These are phyloP conservation scores for Monilinia laxa DNA, from an alignment of 2,329 filamentous ascomycete species.

Conservation along the genomic window DNA sequence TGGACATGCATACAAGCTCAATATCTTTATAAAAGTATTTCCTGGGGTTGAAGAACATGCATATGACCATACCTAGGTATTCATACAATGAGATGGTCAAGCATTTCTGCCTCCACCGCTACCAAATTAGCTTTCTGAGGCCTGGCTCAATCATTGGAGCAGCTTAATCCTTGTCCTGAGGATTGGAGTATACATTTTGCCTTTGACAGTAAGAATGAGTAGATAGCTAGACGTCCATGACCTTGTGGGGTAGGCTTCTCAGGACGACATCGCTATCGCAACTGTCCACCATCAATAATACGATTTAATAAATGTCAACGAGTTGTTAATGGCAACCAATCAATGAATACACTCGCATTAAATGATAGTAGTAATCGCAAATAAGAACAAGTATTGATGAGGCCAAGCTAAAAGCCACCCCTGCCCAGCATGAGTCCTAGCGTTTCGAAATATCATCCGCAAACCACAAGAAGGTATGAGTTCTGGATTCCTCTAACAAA, in stretches of 20 bases:
- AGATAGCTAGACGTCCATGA: no score
- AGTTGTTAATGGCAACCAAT: neutral
- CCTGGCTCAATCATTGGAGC: neutral
- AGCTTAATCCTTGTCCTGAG: neutral
- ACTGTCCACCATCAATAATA: neutral
- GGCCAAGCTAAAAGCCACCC: neutral
- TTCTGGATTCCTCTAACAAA: neutral
- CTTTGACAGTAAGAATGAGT: no score
- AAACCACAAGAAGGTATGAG: neutral
- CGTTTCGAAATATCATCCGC: constrained; percentile 1
- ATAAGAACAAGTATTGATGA: neutral
- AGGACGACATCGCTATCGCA: neutral
- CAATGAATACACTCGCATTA: neutral
- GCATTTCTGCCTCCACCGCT: no score
- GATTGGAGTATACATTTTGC: neutral
- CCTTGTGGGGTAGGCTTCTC: neutral
- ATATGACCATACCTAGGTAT: no score
- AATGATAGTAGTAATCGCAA: neutral
- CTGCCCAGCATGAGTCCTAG: neutral
- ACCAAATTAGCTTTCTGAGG: neutral
- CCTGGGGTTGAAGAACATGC: neutral
- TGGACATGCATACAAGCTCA: no score
- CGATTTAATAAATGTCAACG: no score
- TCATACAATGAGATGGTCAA: neutral
- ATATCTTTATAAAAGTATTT: fast-evolving